A percentile compares a stretch with the other conserved stretches of the same genome.
Conservation (phyloP, 768 basidiomycete species). For the Auricularia heimuer region DNA sequence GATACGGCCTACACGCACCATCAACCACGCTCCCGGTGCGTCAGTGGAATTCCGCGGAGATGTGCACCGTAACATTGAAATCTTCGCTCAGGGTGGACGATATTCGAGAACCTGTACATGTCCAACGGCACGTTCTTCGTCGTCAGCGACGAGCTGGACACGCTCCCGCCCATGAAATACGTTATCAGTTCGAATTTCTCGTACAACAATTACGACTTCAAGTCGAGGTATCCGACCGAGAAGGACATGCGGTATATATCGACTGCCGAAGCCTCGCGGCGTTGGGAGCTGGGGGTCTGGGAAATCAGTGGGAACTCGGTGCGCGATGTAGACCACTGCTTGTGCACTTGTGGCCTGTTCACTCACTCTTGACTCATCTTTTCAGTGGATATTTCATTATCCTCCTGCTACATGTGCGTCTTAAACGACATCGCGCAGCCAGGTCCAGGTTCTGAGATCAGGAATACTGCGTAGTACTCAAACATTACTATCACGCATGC, state of each 20-base stretch:
- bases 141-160: slow-evolving; percentile 36
- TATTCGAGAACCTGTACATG: slow-evolving; percentile 78
- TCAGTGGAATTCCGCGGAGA: not conserved
- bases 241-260: slow-evolving; percentile 53
- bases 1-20: not conserved
- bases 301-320: slow-evolving; percentile 68
- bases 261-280: slow-evolving; percentile 43
- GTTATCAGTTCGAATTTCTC: slow-evolving; percentile 61
- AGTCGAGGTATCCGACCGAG: slow-evolving; percentile 53
- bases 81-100: slow-evolving; percentile 57
- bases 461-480: slow-evolving; percentile 35
- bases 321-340: not conserved
- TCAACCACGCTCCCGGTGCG: not conserved
- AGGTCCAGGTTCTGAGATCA: not conserved
- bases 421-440: too few species aligned
- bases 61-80: not conserved
- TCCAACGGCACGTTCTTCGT: slow-evolving; percentile 72
- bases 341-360: not conserved
- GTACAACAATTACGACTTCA: slow-evolving; percentile 52
- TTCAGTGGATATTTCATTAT: not conserved
- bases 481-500: slow-evolving; percentile 81
- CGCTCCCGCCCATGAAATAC: slow-evolving; percentile 38
- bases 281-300: slow-evolving; percentile 55
- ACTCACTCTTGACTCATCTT: not conserved
- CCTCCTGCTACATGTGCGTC: not conserved